Evolutionary conservation across 176 grass and related monocot genomes (phyloP), one percentile per base, ranked within the genome.

Genomic region (Rhipidocladum racemiflorum): DNA sequence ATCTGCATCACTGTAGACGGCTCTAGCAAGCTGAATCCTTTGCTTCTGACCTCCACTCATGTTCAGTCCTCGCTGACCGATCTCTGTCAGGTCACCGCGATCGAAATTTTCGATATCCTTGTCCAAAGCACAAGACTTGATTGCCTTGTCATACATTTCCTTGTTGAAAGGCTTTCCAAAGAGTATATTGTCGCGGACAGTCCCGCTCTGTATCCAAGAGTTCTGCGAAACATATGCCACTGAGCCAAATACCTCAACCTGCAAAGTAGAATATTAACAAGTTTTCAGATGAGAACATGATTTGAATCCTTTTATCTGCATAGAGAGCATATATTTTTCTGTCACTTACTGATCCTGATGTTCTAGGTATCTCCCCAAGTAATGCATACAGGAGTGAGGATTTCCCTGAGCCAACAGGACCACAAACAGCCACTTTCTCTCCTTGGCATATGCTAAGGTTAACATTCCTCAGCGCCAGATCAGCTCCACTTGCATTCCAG

Each of bases 11-110:
- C 48, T 93, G 72, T 98, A 98, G 51, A 98, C 95, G 2, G 95
- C 95, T 90, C 95, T 85, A 45, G 95, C 92, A 20, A 98, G 90
- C 65, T 98, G 95, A 79, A 98, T 98, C 72, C 95, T 93, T 82
- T 98, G 95, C 84, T 95, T 98, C 84, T 95, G 95, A 17, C 95
- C 95, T 44, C 95, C 92, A 44, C 95, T 98, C 95, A 98, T 98
- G 76, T 95, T 98, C n/a, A 98, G 72, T 20, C 95, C 95, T 82
- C 92, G 89, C 84, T 98, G 95, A 5, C 95, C 92, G 11, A 98
- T 98, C 84, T 98, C 95, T 8, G 95, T 98, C 7, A 87, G 67
- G 81, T 98, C 95, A 21, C 95, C 90, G 61, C 93, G 90, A 32
- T 91, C 83, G 43, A 98, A 98, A 17, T 88, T 93, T 55, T 91